Evolutionary conservation across 2,329 filamentous ascomycete species (phyloP).

Genomic region (Neoscytalidium dimidiatum): DNA sequence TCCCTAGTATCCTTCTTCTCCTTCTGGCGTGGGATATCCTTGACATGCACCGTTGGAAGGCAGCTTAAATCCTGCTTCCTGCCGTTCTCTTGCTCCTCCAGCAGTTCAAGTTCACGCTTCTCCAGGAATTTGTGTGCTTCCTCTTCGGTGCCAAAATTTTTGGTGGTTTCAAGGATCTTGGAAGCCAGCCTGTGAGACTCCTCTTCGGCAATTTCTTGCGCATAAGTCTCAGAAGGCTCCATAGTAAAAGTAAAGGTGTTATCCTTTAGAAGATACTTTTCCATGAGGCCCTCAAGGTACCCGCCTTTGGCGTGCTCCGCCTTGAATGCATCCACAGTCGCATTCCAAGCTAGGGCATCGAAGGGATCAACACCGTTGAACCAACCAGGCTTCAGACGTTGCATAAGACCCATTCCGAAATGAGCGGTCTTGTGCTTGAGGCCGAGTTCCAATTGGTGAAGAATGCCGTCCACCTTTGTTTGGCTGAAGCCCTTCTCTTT

Average conservation of each 20-base stretch:
- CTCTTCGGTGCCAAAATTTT: slow-evolving; percentile 69
- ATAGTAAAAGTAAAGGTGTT: slow-evolving; percentile 91
- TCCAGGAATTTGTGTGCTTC: slow-evolving; percentile 72
- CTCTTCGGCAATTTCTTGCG: slow-evolving; percentile 71
- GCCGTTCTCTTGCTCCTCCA: slow-evolving; percentile 81
- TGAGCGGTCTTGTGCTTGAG: slow-evolving; percentile 95
- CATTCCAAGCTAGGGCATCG: slow-evolving; percentile 87
- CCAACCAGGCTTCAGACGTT: slow-evolving; percentile 87
- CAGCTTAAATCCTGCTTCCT: slow-evolving; percentile 84
- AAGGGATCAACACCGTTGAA: slow-evolving; percentile 95
- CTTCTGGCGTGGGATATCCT: slow-evolving; percentile 81
- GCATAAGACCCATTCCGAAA: slow-evolving; percentile 89
- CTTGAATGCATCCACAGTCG: slow-evolving; percentile 82
- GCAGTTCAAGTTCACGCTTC: slow-evolving; percentile 74
- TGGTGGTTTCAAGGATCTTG: slow-evolving; percentile 72
- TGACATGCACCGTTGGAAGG: slow-evolving; percentile 82
- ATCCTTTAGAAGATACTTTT: slow-evolving; percentile 88
- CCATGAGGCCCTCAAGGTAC: slow-evolving; percentile 81
- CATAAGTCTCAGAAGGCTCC: slow-evolving; percentile 78
- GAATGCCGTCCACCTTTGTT: slow-evolving; percentile 87
- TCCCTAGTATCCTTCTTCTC: slow-evolving; percentile 70
- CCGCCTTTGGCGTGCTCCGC: slow-evolving; percentile 69
- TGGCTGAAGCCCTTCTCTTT: slow-evolving; percentile 79
- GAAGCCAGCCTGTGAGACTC: slow-evolving; percentile 72
- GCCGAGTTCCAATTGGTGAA: slow-evolving; percentile 91